These are phyloP conservation scores for Entomortierella beljakovae DNA, from an alignment of 192 early-diverging fungal species.

Conservation along the genomic window DNA sequence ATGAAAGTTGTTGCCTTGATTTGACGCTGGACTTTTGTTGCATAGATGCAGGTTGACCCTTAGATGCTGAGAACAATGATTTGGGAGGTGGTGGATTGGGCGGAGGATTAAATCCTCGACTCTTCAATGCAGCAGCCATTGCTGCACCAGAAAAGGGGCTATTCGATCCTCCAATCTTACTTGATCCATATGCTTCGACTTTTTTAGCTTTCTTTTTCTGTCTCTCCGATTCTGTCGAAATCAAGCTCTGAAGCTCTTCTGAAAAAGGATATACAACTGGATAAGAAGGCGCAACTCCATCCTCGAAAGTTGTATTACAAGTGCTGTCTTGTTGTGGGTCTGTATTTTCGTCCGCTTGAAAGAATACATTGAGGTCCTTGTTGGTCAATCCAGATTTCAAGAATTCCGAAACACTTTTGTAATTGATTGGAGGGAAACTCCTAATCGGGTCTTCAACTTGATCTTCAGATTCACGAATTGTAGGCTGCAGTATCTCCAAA, in stretches of 20 bases:
- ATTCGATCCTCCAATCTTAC: background rate
- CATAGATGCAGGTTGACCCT: background rate
- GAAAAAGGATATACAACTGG: conserved; percentile 36
- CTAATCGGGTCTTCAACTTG: conserved; percentile 12
- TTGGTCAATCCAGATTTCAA: conserved; percentile 16
- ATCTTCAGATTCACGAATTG: conserved; percentile 13
- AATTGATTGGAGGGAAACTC: conserved; percentile 25
- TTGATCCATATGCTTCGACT: background rate
- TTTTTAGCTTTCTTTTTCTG: background rate
- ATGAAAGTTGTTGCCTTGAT: background rate
- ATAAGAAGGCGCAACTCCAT: conserved; percentile 8
- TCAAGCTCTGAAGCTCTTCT: conserved; percentile 2
- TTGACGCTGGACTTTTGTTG: background rate
- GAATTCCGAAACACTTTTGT: conserved; percentile 13
- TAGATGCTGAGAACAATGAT: conserved; percentile 7
- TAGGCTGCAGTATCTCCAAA: conserved; percentile 21
- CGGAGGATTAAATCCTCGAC: conserved; percentile 15
- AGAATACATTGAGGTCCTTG: conserved; percentile 7
- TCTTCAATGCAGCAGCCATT: conserved; percentile 1
- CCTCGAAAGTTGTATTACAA: background rate
- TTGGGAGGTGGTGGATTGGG: background rate
- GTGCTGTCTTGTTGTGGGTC: background rate
- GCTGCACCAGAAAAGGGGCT: conserved; percentile 25
- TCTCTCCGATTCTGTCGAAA: background rate
- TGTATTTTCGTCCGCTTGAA: background rate